These are phyloP conservation scores for Talaromyces liani DNA, from an alignment of 495 filamentous ascomycete species.

Conservation along the genomic window DNA sequence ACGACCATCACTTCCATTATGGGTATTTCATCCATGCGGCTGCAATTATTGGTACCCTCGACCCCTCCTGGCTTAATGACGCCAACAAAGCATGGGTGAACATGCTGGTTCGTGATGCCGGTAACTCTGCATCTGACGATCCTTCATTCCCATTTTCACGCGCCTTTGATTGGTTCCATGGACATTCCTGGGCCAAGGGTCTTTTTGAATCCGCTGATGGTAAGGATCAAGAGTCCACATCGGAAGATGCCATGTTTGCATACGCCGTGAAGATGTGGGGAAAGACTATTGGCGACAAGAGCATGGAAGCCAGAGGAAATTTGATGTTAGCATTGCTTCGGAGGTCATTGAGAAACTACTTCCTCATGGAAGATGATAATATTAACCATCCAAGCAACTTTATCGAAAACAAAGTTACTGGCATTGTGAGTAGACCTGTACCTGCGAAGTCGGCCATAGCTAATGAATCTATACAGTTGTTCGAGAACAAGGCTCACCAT, in stretches of 20 bases:
- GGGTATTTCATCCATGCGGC: constrained; percentile 86
- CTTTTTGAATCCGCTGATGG: constrained; percentile 87
- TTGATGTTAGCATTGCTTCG: constrained; percentile 73
- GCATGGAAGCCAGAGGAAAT: constrained; percentile 82
- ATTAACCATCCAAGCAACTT: constrained; percentile 70
- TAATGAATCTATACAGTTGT: constrained; percentile 45
- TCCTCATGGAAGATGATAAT: constrained; percentile 65
- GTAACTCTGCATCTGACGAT: constrained; percentile 68
- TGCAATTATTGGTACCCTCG: constrained; percentile 74
- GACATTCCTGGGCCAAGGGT: constrained; percentile 94
- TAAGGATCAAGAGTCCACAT: constrained; percentile 87
- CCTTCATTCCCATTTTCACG: constrained; percentile 79
- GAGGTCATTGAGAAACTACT: constrained; percentile 69
- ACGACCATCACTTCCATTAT: constrained; percentile 95
- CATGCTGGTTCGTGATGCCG: constrained; percentile 65
- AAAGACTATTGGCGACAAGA: constrained; percentile 58
- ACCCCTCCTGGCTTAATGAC: constrained; percentile 63
- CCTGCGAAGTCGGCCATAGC: not conserved
- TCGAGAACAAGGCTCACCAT: constrained; percentile 96
- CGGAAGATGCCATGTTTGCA: constrained; percentile 82
- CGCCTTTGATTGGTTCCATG: constrained; percentile 88
- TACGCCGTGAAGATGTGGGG: constrained; percentile 97
- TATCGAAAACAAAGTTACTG: constrained; percentile 77
- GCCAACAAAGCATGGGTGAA: constrained; percentile 75
- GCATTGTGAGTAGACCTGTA: constrained; percentile 49